Evolutionary conservation across 352 stramenopile species (phyloP).

Genomic region (Pythium chondricola): DNA sequence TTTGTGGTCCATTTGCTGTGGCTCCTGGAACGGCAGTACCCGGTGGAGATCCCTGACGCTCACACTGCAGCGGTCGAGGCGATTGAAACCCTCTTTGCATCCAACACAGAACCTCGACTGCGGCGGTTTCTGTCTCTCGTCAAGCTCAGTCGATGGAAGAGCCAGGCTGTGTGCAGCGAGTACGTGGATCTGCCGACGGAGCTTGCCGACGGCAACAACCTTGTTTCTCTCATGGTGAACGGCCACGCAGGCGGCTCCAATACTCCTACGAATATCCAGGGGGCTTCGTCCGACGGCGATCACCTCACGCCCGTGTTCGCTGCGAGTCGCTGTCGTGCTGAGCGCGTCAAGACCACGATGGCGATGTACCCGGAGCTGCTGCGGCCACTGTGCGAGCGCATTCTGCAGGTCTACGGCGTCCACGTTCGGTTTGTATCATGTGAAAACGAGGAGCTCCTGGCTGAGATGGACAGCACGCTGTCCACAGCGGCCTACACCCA

Average conservation of each 20-base stretch:
- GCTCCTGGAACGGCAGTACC: slow-evolving; percentile 11
- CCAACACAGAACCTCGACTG: background rate
- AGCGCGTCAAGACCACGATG: slow-evolving; percentile 10
- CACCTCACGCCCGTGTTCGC: slow-evolving; percentile 3
- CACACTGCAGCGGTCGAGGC: background rate
- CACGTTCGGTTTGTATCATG: slow-evolving; percentile 5
- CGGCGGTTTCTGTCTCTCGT: slow-evolving; percentile 1
- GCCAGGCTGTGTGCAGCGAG: slow-evolving; percentile 3
- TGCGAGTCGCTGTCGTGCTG: slow-evolving; percentile 4
- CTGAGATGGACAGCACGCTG: background rate
- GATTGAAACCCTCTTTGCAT: background rate
- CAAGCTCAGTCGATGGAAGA: slow-evolving; percentile 11
- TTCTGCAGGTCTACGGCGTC: slow-evolving; percentile 15
- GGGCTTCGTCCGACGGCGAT: background rate
- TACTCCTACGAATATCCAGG: background rate
- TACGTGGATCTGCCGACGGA: background rate
- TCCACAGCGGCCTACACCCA: background rate
- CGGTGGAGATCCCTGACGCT: background rate
- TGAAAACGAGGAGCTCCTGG: background rate
- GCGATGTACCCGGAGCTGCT: slow-evolving; percentile 11
- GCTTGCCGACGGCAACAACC: background rate
- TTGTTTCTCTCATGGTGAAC: slow-evolving; percentile 12
- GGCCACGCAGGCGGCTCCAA: slow-evolving; percentile 1
- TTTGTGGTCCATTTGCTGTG: slow-evolving; percentile 16
- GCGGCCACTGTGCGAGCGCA: slow-evolving; percentile 5